Base-by-base conservation (phyloP, 495 filamentous ascomycete genomes). In the Haplographium delicatum region DNA sequence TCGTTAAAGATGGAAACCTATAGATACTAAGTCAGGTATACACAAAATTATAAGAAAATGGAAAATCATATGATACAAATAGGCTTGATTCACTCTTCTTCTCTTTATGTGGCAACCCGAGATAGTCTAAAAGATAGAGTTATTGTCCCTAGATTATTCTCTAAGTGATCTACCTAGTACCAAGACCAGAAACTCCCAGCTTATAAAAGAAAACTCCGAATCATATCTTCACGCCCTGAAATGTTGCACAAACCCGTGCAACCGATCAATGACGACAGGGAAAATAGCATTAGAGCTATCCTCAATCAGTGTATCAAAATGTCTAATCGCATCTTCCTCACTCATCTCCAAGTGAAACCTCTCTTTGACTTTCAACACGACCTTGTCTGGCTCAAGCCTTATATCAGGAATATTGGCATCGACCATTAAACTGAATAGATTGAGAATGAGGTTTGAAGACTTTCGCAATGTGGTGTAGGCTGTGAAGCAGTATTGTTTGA, bases 331-430 rank as follows among this genome's bases (percentile, higher is more conserved):
- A 58, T 97, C 91, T 65, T 96, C 94, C 65, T 99, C 93, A 31
- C 77, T 86, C 75, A 94, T 79, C 67, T 95, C 93, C 26, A 97
- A 62, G 62, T 91, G 86, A 61, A 99, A 95, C 20, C 94, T 73
- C 62, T 99, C 94, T 64, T 88, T 84, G 15, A 99, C 91, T 68
- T 97, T 98, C 61, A 88, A 68, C 16, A 96, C 93, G 18, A 87
- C 89, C 70, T 91, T 91, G 61, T 91, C 89, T 38, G 89, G 89
- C 69, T 96, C 91, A 7, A 94, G 74, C 50, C 83, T 82, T 63
- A 98, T 95, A 60, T 96, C 93, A 0, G 89, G 91, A 51, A 99
- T 94, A 68, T 95, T 94, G 44, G 91, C 90, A 61, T 96, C 89
- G 11, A 91, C 85, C 93, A 99, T 99, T 51, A 99, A 68, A 58